These are phyloP conservation scores for Colletotrichum kahawae DNA, from an alignment of 2,329 filamentous ascomycete genomes.

Conservation along the genomic window DNA sequence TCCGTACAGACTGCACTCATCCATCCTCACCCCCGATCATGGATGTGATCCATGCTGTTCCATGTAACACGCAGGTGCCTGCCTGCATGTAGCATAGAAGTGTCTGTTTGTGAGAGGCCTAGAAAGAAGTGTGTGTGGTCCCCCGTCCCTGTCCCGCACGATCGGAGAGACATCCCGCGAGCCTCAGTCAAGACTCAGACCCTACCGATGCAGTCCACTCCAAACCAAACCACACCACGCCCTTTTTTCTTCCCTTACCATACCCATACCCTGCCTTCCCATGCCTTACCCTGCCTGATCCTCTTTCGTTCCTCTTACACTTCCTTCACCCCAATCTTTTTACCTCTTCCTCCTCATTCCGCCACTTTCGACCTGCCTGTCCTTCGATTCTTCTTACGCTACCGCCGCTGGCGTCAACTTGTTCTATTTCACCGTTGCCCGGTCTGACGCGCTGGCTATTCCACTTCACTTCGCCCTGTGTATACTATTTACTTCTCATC, in stretches of 20 bases:
- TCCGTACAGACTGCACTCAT: neutral
- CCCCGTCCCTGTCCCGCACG: constrained; percentile 1
- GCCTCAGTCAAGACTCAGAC: constrained; percentile 17
- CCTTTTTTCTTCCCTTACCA: neutral
- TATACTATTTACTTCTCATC: neutral
- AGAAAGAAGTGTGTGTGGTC: constrained; percentile 4
- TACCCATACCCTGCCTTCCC: neutral
- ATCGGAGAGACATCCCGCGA: constrained; percentile 18
- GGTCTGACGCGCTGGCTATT: neutral
- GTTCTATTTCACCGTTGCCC: neutral
- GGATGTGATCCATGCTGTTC: constrained; percentile 10
- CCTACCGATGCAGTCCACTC: neutral
- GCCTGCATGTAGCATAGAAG: constrained; percentile 11
- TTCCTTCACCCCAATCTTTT: neutral
- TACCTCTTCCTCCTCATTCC: neutral
- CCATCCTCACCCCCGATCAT: neutral
- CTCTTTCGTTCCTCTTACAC: neutral
- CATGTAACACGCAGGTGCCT: constrained; percentile 17
- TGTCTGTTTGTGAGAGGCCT: neutral
- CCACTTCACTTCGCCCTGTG: neutral
- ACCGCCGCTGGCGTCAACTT: neutral
- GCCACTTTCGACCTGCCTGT: neutral
- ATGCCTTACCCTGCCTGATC: constrained; percentile 4
- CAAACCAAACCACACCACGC: neutral
- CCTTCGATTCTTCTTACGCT: neutral